Evolutionary conservation across 805 yeast species (phyloP).

Genomic region (Suhomyces faveliae): DNA sequence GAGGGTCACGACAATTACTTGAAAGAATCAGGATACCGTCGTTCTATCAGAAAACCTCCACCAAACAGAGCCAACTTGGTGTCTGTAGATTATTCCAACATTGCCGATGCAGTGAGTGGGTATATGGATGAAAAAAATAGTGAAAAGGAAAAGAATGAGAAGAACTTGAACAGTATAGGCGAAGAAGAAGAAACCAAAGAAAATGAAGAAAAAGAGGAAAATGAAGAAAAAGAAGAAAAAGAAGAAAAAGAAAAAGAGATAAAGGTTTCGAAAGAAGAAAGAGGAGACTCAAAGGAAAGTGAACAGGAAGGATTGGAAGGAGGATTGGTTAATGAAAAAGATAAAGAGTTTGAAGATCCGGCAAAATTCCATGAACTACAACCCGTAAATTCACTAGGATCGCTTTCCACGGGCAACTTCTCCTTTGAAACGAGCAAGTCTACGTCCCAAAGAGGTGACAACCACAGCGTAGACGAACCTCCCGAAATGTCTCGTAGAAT

Average conservation of each 20-base stretch:
- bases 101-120: conserved; percentile 34
- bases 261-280: too few relatives aligned
- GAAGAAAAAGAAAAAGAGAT: not conserved
- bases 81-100: conserved; percentile 28
- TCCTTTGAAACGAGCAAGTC: conserved; percentile 13
- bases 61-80: conserved; percentile 19
- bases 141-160: not conserved
- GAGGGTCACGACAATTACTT: conserved; percentile 24
- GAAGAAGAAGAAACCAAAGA: conserved; percentile 2
- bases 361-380: conserved; percentile 10
- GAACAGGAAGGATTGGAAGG: not conserved
- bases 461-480: not conserved
- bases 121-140: conserved; percentile 21
- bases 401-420: conserved; percentile 18
- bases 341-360: too few relatives aligned
- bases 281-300: not conserved
- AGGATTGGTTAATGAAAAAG: too few relatives aligned
- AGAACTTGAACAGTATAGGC: not conserved
- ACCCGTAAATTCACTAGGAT: conserved; percentile 14
- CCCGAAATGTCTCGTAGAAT: conserved; percentile 23
- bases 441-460: conserved; percentile 2
- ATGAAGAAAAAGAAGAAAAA: not conserved
- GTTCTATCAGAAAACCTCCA: conserved; percentile 41
- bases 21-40: conserved; percentile 24
- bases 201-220: not conserved